These are phyloP conservation scores for Penicillium flavigenum DNA, from an alignment of 495 filamentous ascomycete species.

Conservation along the genomic window DNA sequence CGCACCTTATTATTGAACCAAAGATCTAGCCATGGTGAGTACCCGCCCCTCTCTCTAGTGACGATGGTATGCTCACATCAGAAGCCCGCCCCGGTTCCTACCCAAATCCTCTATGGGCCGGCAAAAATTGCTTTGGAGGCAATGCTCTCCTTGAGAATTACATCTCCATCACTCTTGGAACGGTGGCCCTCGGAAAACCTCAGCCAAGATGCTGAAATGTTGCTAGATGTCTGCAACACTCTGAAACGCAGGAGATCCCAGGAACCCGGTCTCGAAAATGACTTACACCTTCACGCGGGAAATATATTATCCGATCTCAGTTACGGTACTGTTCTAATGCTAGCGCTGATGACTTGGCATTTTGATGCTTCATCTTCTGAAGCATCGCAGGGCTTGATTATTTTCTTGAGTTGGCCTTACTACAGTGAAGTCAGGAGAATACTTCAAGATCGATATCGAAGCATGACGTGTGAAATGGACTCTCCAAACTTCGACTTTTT, in stretches of 20 bases:
- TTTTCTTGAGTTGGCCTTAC: background rate
- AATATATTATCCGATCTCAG: background rate
- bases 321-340: background rate
- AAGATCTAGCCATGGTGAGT: background rate
- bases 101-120: slow-evolving; percentile 3
- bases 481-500: too few relatives aligned
- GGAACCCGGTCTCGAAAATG: background rate
- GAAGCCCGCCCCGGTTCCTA: slow-evolving; percentile 5
- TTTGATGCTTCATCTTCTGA: background rate
- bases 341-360: background rate
- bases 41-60: background rate
- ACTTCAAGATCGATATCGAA: background rate
- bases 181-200: background rate
- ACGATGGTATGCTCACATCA: background rate
- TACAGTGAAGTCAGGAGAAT: background rate
- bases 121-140: slow-evolving; percentile 7
- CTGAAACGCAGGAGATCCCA: background rate
- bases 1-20: background rate
- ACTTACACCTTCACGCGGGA: background rate
- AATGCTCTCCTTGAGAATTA: slow-evolving; percentile 1
- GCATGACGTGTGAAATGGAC: background rate
- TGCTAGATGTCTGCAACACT: background rate
- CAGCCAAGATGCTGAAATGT: background rate
- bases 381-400: background rate
- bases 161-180: background rate